Conservation (phyloP, 1,139 yeast species). For the Yamadazyma atlantica region DNA sequence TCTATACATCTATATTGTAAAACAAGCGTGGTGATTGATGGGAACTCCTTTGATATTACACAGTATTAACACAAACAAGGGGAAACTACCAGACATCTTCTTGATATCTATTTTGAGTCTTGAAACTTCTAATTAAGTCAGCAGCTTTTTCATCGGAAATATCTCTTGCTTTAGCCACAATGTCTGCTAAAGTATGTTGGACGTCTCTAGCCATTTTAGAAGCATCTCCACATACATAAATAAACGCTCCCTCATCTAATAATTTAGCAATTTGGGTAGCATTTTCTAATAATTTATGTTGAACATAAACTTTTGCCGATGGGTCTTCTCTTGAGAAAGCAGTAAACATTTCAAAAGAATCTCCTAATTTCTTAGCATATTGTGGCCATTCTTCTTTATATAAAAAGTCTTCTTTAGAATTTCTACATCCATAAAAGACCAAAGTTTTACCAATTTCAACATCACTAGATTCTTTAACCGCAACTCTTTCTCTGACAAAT, state of each 20-base stretch:
- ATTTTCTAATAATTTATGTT: conserved; percentile 68
- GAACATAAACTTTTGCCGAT: conserved; percentile 78
- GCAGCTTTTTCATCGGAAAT: conserved; percentile 68
- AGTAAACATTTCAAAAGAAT: conserved; percentile 65
- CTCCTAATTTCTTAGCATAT: conserved; percentile 63
- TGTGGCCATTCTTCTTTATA: conserved; percentile 86
- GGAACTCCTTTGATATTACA: neutral
- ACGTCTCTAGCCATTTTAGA: conserved; percentile 95
- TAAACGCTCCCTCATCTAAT: conserved; percentile 72
- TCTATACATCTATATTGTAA: neutral
- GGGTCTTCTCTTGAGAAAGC: conserved; percentile 83
- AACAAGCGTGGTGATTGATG: too few species aligned
- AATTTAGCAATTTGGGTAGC: conserved; percentile 56
- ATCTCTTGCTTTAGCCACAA: conserved; percentile 59
- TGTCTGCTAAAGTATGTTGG: conserved; percentile 65
- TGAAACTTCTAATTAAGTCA: conserved; percentile 75
- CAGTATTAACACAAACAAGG: neutral
- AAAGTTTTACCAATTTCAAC: conserved; percentile 68
- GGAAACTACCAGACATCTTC: conserved; percentile 93
- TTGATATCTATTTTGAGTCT: conserved; percentile 85
- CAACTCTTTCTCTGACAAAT: conserved; percentile 77
- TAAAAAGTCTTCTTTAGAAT: conserved; percentile 69
- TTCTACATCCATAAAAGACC: conserved; percentile 87
- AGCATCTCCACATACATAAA: conserved; percentile 98
- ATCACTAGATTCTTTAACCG: conserved; percentile 43